A percentile compares a stretch with the other conserved stretches of the same genome.
Conservation (phyloP, 768 basidiomycete genomes). For the Boletus sp. region DNA sequence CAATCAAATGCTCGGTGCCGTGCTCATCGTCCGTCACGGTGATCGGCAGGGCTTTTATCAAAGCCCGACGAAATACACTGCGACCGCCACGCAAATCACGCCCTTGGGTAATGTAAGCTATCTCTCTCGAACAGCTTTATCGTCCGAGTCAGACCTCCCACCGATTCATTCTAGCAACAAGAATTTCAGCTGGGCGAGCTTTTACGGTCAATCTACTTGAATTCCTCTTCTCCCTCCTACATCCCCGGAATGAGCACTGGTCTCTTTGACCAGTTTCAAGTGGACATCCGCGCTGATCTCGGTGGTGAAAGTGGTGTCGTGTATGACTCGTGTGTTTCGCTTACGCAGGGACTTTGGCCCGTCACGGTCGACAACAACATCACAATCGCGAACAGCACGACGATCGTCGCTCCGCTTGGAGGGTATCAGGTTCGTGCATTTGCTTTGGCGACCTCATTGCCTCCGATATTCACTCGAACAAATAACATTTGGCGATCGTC, state of each 20-base stretch:
- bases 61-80: slow-evolving; percentile 53
- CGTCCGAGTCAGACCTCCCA: neutral
- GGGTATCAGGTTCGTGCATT: slow-evolving; percentile 59
- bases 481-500: neutral
- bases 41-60: slow-evolving; percentile 70
- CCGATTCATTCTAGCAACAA: slow-evolving; percentile 42
- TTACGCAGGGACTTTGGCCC: slow-evolving; percentile 71
- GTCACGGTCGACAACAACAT: slow-evolving; percentile 43
- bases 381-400: slow-evolving; percentile 66
- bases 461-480: slow-evolving; percentile 5
- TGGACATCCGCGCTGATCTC: slow-evolving; percentile 59
- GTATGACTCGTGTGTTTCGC: slow-evolving; percentile 60
- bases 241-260: slow-evolving; percentile 41
- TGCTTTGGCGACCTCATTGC: neutral
- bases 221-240: slow-evolving; percentile 49
- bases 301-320: slow-evolving; percentile 71
- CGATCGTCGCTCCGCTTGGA: slow-evolving; percentile 52
- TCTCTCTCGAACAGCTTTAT: neutral
- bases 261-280: slow-evolving; percentile 38
- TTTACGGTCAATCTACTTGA: slow-evolving; percentile 54
- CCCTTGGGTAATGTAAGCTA: slow-evolving; percentile 62
- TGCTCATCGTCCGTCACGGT: slow-evolving; percentile 58
- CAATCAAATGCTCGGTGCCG: slow-evolving; percentile 48
- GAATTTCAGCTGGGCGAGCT: slow-evolving; percentile 55
- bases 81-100: slow-evolving; percentile 58